phyloP scores from a whole-genome alignment of 495 filamentous ascomycete species.

The Aspergillus homomorphus region DNA sequence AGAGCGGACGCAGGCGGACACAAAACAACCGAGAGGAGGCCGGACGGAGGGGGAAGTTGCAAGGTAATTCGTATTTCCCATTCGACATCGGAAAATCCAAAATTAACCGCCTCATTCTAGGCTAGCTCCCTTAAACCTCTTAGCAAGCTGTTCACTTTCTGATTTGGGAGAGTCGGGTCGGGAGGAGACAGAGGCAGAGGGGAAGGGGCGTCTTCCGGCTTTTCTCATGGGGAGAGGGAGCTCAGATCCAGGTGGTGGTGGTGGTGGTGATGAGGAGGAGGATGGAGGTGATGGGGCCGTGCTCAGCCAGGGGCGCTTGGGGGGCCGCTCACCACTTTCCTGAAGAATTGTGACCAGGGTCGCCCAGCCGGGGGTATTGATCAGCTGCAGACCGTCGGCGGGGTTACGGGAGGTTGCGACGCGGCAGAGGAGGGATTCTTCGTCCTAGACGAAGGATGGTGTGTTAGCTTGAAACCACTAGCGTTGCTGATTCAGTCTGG shows the following conservation, averaged over 20 bases:
- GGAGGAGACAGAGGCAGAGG: constrained; percentile 28
- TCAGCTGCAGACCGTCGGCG: constrained; percentile 72
- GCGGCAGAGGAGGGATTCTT: constrained; percentile 81
- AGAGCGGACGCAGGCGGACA: too few species aligned
- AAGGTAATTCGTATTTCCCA: not conserved
- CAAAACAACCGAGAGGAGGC: not conserved
- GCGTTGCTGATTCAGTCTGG: not conserved
- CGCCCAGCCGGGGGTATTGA: constrained; percentile 85
- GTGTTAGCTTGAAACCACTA: constrained; percentile 19
- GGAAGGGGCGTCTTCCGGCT: constrained; percentile 29
- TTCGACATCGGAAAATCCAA: constrained; percentile 4
- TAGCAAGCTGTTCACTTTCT: constrained; percentile 82
- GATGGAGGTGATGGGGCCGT: constrained; percentile 22
- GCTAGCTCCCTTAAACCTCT: constrained; percentile 97
- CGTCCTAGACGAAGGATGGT: constrained; percentile 58
- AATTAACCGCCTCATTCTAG: constrained; percentile 55
- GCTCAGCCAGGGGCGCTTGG: constrained; percentile 67
- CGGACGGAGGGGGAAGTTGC: not conserved
- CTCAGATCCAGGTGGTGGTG: constrained; percentile 16
- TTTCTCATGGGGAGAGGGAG: constrained; percentile 32
- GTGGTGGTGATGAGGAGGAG: not conserved
- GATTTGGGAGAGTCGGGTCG: constrained; percentile 43
- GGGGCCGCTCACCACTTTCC: constrained; percentile 94
- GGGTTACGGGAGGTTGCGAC: constrained; percentile 76
- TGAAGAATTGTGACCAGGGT: constrained; percentile 88